Base-by-base conservation (phyloP, 805 yeast species). In the Candida wancherniae region DNA sequence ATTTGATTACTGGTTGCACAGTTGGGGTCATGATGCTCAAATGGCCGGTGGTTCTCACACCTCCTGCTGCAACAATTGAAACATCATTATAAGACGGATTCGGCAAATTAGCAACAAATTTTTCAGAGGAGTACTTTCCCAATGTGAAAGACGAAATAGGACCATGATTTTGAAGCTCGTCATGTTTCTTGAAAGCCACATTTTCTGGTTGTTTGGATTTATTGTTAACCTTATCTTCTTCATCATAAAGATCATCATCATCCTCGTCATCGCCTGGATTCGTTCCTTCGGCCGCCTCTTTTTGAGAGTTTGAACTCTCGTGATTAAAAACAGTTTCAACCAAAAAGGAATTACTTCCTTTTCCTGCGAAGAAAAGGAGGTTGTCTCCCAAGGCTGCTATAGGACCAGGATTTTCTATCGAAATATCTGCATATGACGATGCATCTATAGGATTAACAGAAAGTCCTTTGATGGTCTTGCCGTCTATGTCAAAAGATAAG, bases 41-140 rank as follows among this genome's bases (percentile, higher is more conserved):
- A 13, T 71, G 66, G 9, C 83, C 73, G 5, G 71, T 65, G 1
- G 51, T 43, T 6, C 69, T 77, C 10, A 76, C 65, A 1, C 96
- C 95, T 0, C 82, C 71, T 3, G 85, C 71, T 0, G 81, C 75
- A 5, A 85, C 71, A 3, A 86, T 71, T 5, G 85, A 81, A 11
- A 71, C 61, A 47, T 83, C 92, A 27, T 71, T 65, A 39, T 55
- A 63, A 40, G 77, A 80, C 2, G 94, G 90, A 49, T 83, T 83
- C 1, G 73, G 61, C 17, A 82, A 63, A 26, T 86, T 84, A 33
- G 78, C 73, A 8, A 73, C 61, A 33, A 66, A 69, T 26, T 61
- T 61, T 11, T 75, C 77, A 1, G 73, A 65, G 0, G 82, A 69
- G 16, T 72, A 63, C 28, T 67, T 65, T 0, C 88, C 95, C 19